Base-by-base conservation (phyloP, 495 filamentous ascomycete species). In the Tuber aestivum region DNA sequence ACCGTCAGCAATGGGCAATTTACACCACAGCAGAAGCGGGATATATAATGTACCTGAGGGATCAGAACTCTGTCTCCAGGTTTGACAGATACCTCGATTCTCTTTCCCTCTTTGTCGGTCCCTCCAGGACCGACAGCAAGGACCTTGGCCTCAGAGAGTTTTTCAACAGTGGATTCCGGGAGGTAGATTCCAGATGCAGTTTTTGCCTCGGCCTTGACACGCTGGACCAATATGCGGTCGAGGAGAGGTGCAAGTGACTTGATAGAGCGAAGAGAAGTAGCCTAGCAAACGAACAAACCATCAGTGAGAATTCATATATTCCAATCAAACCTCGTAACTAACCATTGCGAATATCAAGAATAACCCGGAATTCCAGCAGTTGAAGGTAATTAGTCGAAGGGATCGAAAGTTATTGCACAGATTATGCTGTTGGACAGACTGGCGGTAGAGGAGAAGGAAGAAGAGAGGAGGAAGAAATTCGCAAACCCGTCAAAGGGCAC, bases 161-260 rank as follows among this genome's bases (percentile, higher is more conserved):
- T 95, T 90, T 99, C 97, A 80, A 97, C 94, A 83, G 90, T 92
- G 84, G 90, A 93, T 88, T 99, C 96, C 76, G 95, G 95, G 78
- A 99, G 93, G 89, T 94, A 97, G 88, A 99, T 95, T 81, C 95
- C 95, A 80, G 90, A 89, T 79, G 95, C 93, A 42, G 95, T 99
- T 88, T 97, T 97, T 81, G 94, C 83, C 86, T 98, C 96, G 83
- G 95, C 92, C 87, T 98, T 98, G 87, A 97, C 87, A 85, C 95
- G 93, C 90, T 99, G 95, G 80, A 99, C 93, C 76, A 99, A 90
- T 80, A 99, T 93, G 84, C 95, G 95, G 91, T 99, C 95, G 85
- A 99, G 90, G 82, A 99, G 95, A 74, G 95, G 95, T 65, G 91
- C 92, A 83, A 99, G 94, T 84, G 91, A 91, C 87, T 94, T 96